These are phyloP conservation scores for Mycena maculata DNA, from an alignment of 768 basidiomycete species.

Conservation along the genomic window DNA sequence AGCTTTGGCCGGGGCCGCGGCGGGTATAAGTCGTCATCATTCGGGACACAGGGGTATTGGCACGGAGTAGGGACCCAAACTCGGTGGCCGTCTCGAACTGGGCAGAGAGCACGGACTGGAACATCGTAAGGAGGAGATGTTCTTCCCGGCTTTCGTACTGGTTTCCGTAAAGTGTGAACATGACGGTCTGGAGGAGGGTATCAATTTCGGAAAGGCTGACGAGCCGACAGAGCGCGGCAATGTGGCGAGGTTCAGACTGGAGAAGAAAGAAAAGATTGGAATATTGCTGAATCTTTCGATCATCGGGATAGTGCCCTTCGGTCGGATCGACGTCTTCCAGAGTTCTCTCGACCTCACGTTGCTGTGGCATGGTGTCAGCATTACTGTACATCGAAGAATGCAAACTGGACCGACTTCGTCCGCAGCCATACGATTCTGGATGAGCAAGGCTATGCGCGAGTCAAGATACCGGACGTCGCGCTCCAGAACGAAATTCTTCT, in stretches of 20 bases:
- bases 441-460: slow-evolving; percentile 95
- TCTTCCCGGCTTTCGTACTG: slow-evolving; percentile 99
- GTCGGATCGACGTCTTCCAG: slow-evolving; percentile 96
- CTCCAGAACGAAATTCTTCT: slow-evolving; percentile 99
- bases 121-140: slow-evolving; percentile 98
- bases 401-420: slow-evolving; percentile 76
- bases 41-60: slow-evolving; percentile 98
- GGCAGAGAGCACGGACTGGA: slow-evolving; percentile 97
- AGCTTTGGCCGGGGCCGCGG: slow-evolving; percentile 97
- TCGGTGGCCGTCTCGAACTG: slow-evolving; percentile 99
- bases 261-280: slow-evolving; percentile 99
- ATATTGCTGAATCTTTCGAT: slow-evolving; percentile 94
- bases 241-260: slow-evolving; percentile 97
- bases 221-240: slow-evolving; percentile 95
- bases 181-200: slow-evolving; percentile 98
- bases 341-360: slow-evolving; percentile 94
- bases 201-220: slow-evolving; percentile 98
- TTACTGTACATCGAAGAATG: slow-evolving; percentile 13
- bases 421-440: slow-evolving; percentile 97
- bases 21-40: slow-evolving; percentile 99
- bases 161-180: slow-evolving; percentile 99
- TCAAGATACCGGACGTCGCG: slow-evolving; percentile 98
- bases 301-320: slow-evolving; percentile 93
- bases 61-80: slow-evolving; percentile 97
- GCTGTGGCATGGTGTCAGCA: slow-evolving; percentile 57